Base-by-base conservation (phyloP, 2,329 filamentous ascomycete genomes). In the Fusarium kyushuense region DNA sequence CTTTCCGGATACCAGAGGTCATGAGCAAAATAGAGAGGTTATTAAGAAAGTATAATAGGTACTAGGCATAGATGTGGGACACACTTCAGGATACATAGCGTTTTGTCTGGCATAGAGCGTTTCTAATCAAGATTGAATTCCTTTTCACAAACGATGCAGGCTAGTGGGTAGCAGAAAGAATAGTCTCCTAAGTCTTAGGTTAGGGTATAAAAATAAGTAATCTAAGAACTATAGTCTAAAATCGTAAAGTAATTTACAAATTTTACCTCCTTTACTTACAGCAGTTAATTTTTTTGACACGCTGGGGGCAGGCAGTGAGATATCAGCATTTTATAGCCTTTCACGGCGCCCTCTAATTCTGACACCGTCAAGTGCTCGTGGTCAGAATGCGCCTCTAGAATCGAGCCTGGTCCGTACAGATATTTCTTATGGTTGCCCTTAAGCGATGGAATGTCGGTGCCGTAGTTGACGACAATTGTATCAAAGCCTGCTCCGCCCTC, bases 1-100 rank as follows among this genome's bases (percentile, higher is more conserved):
- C 87, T 3, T 89, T 89, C 66, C 76, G 80, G 21, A 84, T 85
- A 52, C 75, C 78, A 1, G 83, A 85, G 60, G 73, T 90, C 25
- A 77, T 88, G 36, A 82, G 83, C 36, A 88, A 85, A 78, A 87
- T 90, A 75, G 53, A 69, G n/a, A n/a, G 17, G 8, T 21, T 71
- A 14, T 27, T 71, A 9, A 56, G 29, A 72, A 29, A 38, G 10
- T 43, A 33, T 4, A 49, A 46, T 13, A 14, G 29, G 3, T 65
- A 57, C 17, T 29, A 19, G 12, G 7, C 1, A 30, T n/a, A 27
- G 27, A 36, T 32, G 7, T 16, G 12, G 11, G 27, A 46, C 23
- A 56, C 11, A 32, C 13, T 13, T 21, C 10, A 25, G 14, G 30
- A 6, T 38, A 41, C 27, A 49, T 45, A 40, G 54, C 36, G 46